These are phyloP conservation scores for Cladophialophora yegresii DNA, from an alignment of 2,329 filamentous ascomycete genomes.

Conservation along the genomic window DNA sequence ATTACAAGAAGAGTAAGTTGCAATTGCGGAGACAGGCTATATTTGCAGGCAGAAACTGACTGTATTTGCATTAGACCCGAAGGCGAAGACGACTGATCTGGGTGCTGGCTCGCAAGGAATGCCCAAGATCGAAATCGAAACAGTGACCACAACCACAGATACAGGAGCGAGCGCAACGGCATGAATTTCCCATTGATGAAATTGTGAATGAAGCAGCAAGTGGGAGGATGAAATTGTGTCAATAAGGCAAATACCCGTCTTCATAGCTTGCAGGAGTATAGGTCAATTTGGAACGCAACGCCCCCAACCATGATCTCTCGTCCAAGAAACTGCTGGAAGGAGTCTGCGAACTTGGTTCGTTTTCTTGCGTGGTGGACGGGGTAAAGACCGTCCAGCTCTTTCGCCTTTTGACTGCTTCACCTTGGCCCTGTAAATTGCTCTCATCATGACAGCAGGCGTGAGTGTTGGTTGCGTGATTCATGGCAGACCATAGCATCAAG, in stretches of 20 bases:
- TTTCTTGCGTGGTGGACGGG: neutral
- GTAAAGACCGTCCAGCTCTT: neutral
- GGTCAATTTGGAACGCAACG: slow-evolving; percentile 6
- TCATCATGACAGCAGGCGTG: neutral
- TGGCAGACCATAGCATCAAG: neutral
- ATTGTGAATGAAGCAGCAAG: neutral
- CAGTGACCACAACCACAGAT: slow-evolving; percentile 50
- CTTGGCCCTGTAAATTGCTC: neutral
- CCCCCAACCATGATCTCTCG: neutral
- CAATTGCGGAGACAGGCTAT: too few species aligned
- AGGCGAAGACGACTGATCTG: slow-evolving; percentile 71
- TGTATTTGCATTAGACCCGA: slow-evolving; percentile 68
- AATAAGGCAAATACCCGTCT: slow-evolving; percentile 15
- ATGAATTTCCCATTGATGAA: neutral
- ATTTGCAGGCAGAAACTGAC: neutral
- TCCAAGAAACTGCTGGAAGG: neutral
- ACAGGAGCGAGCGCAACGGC: slow-evolving; percentile 33
- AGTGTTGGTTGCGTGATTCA: neutral
- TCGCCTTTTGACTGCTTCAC: neutral
- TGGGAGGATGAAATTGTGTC: slow-evolving; percentile 21
- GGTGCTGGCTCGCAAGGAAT: slow-evolving; percentile 66
- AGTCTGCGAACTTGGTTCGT: neutral
- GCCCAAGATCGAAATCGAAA: slow-evolving; percentile 65
- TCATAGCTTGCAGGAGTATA: slow-evolving; percentile 13
- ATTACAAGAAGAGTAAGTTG: slow-evolving; percentile 69